Percentiles rank a stretch among this genome's conserved stretches.
These are phyloP conservation scores for Zygoascus ofunaensis DNA, from an alignment of 805 yeast genomes.

Conservation along the genomic window DNA sequence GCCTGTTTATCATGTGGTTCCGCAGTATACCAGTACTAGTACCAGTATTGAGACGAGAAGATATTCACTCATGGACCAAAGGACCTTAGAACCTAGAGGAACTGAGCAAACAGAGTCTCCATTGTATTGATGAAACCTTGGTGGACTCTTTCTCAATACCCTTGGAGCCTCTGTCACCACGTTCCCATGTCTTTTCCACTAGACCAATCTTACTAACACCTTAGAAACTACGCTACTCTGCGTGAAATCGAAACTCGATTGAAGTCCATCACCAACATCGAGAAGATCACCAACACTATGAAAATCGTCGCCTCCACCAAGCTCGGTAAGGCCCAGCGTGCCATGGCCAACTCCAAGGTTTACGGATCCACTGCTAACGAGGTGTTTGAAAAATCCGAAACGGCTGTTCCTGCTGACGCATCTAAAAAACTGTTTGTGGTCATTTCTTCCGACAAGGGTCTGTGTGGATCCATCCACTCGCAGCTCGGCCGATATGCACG, in stretches of 20 bases:
- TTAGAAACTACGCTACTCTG: conserved; percentile 91
- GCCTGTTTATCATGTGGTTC: no score
- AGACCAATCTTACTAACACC: no score
- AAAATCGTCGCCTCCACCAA: conserved; percentile 98
- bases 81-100: no score
- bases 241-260: conserved; percentile 98
- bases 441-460: conserved; percentile 93
- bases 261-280: conserved; percentile 96
- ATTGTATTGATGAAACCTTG: no score
- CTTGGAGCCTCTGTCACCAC: no score
- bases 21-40: no score
- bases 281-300: conserved; percentile 99
- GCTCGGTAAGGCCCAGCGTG: conserved; percentile 89
- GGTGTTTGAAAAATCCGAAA: conserved; percentile 75
- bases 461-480: conserved; percentile 97
- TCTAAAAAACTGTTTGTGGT: conserved; percentile 75
- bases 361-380: conserved; percentile 73
- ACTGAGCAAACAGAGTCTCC: no score
- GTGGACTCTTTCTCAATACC: no score
- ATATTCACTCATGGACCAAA: no score
- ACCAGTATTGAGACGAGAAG: no score
- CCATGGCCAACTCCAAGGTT: conserved; percentile 79
- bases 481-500: conserved; percentile 87
- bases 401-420: conserved; percentile 42
- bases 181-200: no score